A percentile compares a stretch with the other conserved stretches of the same genome.
phyloP scores from a whole-genome alignment of 2,329 filamentous ascomycete genomes.

The Arthroderma sp. region DNA sequence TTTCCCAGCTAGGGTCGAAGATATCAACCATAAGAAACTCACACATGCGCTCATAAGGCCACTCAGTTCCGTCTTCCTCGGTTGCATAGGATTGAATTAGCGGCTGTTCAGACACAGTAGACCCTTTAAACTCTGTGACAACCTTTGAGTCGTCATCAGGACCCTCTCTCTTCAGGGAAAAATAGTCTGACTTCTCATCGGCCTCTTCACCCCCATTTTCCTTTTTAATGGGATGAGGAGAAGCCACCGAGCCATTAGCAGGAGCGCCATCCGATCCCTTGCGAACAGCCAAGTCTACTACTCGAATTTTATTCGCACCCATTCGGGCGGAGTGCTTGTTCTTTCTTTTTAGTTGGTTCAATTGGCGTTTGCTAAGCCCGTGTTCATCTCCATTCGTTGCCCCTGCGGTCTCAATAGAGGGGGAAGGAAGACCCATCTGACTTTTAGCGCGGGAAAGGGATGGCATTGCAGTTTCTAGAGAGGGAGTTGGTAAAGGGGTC shows the following conservation, averaged over 20 bases:
- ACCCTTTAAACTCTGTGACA: constrained; percentile 89
- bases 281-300: constrained; percentile 72
- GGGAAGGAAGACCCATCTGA: constrained; percentile 31
- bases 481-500: constrained; percentile 21
- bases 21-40: constrained; percentile 89
- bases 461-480: constrained; percentile 39
- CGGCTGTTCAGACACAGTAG: constrained; percentile 66
- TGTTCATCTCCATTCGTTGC: constrained; percentile 48
- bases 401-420: constrained; percentile 32
- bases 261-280: constrained; percentile 50
- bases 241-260: constrained; percentile 24
- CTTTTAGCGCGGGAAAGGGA: constrained; percentile 31
- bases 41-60: constrained; percentile 88
- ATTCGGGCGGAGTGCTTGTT: constrained; percentile 80
- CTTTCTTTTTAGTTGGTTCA: constrained; percentile 90
- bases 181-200: constrained; percentile 65
- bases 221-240: constrained; percentile 46
- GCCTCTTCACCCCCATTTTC: constrained; percentile 47
- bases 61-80: constrained; percentile 65
- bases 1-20: constrained; percentile 90
- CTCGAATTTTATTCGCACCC: constrained; percentile 75
- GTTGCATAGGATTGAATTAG: constrained; percentile 61
- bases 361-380: constrained; percentile 76
- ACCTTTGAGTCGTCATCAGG: constrained; percentile 84
- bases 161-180: constrained; percentile 68